Evolutionary conservation across 2,329 filamentous ascomycete species (phyloP), one percentile per base, ranked within the genome.

Genomic region (Fusarium robinianum): DNA sequence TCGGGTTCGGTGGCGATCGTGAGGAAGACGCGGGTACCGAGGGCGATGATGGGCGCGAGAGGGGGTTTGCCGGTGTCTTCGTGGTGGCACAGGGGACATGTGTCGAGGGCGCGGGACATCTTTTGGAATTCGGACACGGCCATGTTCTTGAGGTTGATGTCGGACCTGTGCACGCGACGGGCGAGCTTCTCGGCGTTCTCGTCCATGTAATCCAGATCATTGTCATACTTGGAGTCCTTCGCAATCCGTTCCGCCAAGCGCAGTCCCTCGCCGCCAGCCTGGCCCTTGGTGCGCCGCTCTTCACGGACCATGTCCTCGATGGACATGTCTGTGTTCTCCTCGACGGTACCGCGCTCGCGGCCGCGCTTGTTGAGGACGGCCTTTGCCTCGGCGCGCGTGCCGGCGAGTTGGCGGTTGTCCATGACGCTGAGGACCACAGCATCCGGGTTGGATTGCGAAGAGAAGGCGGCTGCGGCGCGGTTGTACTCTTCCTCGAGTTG

Each of bases 241-340:
- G 91, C 89, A 57, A 99, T 99, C 47, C 91, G 84, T 66, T 97
- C 91, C 3, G 94, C 94, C 21, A 96, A 80, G 4, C 88, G 82
- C 58, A 84, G 76, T 1, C 88, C 88, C 64, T 96, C 91, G 39
- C 90, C 90, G 27, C 88, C 89, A 4, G 76, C 74, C 61, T 89
- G 83, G 11, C 85, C 85, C 46, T 84, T 85, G 5, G 89, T 96
- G 41, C 92, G 85, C 23, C 89, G 83, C 69, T 99, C 94, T 68
- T 97, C 91, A 18, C 90, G 84, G 12, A 99, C 83, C 94, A 99
- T 99, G 67, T 99, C 94, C 40, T 95, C 90, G 48, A 99, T 87
- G 19, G 77, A 85, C 90, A 99, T 97, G 60, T 97, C 90, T 39
- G 95, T 88, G 63, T 97, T 97, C 54, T 94, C 90, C 57, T 88